These are phyloP conservation scores for Hydnomerulius pinastri DNA, from an alignment of 768 basidiomycete species.

Conservation along the genomic window DNA sequence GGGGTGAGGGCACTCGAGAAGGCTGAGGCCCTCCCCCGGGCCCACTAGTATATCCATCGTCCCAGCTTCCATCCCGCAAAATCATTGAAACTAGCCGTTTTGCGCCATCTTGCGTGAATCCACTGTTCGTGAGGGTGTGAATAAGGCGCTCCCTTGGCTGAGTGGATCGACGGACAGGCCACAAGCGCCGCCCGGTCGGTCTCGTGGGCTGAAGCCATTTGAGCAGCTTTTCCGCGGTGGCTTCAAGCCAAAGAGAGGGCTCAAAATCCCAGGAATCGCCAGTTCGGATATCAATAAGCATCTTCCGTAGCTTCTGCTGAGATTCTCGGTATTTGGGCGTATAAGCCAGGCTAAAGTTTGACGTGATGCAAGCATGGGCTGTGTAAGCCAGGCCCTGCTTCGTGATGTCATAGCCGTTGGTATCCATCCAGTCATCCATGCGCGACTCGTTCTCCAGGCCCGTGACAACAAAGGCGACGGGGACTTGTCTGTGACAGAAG, in stretches of 20 bases:
- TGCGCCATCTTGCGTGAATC: not conserved
- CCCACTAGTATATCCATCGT: not conserved
- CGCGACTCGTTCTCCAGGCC: conserved; percentile 21
- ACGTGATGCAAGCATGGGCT: conserved; percentile 1
- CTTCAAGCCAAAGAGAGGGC: not conserved
- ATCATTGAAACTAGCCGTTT: not conserved
- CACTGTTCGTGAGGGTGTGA: not conserved
- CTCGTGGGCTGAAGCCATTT: not conserved
- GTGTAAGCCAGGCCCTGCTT: not conserved
- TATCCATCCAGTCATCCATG: conserved; percentile 34
- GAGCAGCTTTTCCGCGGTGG: not conserved
- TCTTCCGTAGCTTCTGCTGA: not conserved
- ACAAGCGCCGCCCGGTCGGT: not conserved
- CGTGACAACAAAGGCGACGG: conserved; percentile 16
- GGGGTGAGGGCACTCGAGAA: too few relatives aligned
- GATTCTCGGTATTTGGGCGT: conserved; percentile 1
- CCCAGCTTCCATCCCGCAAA: not conserved
- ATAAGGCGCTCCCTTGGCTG: not conserved
- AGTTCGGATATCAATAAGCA: not conserved
- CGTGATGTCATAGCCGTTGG: conserved; percentile 10
- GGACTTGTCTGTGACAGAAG: conserved; percentile 13
- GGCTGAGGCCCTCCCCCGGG: too few relatives aligned
- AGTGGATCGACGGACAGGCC: not conserved
- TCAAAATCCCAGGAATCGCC: not conserved
- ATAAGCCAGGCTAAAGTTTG: not conserved